These are phyloP conservation scores for Lepidium campestre DNA, from an alignment of 441 rosid species.

Conservation along the genomic window DNA sequence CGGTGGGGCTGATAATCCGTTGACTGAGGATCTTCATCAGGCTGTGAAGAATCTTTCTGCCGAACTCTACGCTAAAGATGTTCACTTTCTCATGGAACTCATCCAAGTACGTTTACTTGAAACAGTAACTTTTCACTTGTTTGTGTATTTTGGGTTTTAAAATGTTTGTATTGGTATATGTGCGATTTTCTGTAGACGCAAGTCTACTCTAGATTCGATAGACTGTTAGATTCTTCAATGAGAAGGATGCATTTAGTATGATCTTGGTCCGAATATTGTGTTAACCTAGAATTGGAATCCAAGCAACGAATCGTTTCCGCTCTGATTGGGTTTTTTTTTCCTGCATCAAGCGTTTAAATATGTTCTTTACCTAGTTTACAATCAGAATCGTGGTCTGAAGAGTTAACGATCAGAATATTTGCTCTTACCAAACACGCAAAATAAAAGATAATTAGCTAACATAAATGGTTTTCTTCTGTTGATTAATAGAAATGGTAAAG, in stretches of 20 bases:
- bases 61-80: slow-evolving; percentile 68
- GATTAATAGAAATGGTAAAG: not conserved
- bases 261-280: not conserved
- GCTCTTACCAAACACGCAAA: not conserved
- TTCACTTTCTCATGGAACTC: slow-evolving; percentile 62
- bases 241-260: not conserved
- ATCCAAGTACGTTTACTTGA: slow-evolving; percentile 44
- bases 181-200: not conserved
- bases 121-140: too few species aligned
- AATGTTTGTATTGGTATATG: too few species aligned
- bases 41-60: slow-evolving; percentile 59
- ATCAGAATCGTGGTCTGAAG: too few species aligned
- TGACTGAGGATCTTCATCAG: slow-evolving; percentile 50
- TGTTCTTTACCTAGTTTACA: not conserved
- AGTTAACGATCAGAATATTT: too few species aligned
- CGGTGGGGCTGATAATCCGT: slow-evolving; percentile 44
- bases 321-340: not conserved
- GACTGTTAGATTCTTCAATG: not conserved
- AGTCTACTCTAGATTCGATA: not conserved
- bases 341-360: not conserved
- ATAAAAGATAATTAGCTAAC: not conserved
- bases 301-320: not conserved
- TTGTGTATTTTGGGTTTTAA: too few species aligned
- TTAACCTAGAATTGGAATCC: not conserved
- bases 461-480: not conserved